Conservation (phyloP, 208 protist species). For the Perkinsela sp. region DNA sequence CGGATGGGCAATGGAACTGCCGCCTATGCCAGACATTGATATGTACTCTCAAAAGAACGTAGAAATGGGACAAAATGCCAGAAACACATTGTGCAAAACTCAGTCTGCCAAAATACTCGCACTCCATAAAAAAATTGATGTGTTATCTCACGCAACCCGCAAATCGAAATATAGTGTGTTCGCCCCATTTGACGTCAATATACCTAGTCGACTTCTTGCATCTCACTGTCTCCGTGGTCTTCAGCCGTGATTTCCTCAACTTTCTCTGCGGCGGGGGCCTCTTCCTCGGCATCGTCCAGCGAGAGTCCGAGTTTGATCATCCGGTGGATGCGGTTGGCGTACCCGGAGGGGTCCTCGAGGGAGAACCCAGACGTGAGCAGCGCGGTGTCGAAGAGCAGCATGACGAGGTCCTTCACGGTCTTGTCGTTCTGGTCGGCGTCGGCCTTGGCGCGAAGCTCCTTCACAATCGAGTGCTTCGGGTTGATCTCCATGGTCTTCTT, state of each 20-base stretch:
- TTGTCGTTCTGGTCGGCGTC: conserved; percentile 76
- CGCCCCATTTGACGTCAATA: no score
- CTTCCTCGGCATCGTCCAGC: conserved; percentile 53
- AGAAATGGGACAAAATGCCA: no score
- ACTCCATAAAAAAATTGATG: no score
- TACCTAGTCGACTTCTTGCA: conserved; percentile 62
- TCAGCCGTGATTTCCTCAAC: conserved; percentile 6
- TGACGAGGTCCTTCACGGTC: conserved; percentile 89
- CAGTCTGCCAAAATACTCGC: no score
- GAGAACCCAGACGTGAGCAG: conserved; percentile 89
- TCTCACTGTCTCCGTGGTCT: conserved; percentile 14
- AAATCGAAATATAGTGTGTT: no score
- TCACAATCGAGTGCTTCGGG: conserved; percentile 81
- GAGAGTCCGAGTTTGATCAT: conserved; percentile 92
- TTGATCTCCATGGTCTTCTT: conserved; percentile 99
- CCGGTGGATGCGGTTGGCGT: conserved; percentile 80
- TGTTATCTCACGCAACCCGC: no score
- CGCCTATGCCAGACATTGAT: no score
- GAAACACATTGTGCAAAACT: no score
- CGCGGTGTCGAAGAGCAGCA: conserved; percentile 88
- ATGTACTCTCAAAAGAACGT: no score
- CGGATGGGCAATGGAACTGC: no score
- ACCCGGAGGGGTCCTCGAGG: conserved; percentile 78
- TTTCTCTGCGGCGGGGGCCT: conserved; percentile 6
- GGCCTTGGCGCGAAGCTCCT: conserved; percentile 64